Evolutionary conservation across 345 rosid genomes (phyloP).

Genomic region (Boechera retrofracta): DNA sequence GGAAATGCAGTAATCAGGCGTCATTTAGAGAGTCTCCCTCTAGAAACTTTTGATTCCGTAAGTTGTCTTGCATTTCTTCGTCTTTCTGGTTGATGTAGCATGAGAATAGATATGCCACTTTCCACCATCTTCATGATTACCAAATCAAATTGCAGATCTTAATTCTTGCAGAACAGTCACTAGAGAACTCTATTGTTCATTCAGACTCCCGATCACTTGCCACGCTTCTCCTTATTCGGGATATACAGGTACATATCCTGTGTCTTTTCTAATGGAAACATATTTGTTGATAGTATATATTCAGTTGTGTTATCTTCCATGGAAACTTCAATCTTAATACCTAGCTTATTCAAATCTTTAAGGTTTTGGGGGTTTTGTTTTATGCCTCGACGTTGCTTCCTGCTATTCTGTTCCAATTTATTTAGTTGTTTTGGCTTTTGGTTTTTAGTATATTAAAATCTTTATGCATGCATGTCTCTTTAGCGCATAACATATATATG

Average conservation of each 20-base stretch:
- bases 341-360: background rate
- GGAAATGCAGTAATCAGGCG: conserved; percentile 90
- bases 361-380: background rate
- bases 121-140: conserved; percentile 43
- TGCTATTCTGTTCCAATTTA: background rate
- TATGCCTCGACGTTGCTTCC: no score
- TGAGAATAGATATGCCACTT: conserved; percentile 9
- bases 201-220: conserved; percentile 95
- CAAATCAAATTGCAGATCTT: conserved; percentile 80
- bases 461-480: conserved; percentile 7
- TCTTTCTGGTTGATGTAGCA: conserved; percentile 1
- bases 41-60: conserved; percentile 96
- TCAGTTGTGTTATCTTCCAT: background rate
- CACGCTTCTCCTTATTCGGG: conserved; percentile 94
- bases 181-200: conserved; percentile 92
- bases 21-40: conserved; percentile 81
- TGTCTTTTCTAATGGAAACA: background rate
- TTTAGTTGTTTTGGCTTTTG: background rate
- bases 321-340: background rate
- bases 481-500: background rate
- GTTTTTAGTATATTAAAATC: background rate
- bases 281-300: background rate
- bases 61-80: conserved; percentile 45
- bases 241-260: conserved; percentile 70
- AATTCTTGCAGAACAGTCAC: conserved; percentile 96